Percentiles rank a stretch among this genome's conserved stretches.
phyloP scores from a whole-genome alignment of 257 asterid genomes.

The Solanum rostratum region DNA sequence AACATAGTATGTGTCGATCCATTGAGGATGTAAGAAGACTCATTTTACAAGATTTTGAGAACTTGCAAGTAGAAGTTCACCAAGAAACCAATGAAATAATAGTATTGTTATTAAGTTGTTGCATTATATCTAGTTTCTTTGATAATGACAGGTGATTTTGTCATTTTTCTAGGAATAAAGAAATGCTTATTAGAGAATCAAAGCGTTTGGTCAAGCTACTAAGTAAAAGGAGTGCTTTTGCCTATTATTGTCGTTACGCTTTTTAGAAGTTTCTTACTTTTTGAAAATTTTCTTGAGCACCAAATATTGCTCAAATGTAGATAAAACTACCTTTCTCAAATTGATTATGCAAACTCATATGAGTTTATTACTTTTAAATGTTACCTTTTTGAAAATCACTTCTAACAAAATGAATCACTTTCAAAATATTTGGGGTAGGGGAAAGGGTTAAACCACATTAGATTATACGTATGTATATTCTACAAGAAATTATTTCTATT shows the following conservation, averaged over 20 bases:
- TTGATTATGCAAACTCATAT: no score
- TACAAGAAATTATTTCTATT: rapidly evolving
- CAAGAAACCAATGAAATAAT: not conserved
- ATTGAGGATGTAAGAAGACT: not conserved
- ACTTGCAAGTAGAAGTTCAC: not conserved
- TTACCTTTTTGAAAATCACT: not conserved
- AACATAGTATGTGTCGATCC: not conserved
- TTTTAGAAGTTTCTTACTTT: not conserved
- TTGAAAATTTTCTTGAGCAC: not conserved
- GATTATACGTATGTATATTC: not conserved
- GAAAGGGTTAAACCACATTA: not conserved
- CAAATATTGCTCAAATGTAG: no score
- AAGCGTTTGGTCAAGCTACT: not conserved
- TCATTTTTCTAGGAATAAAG: no score
- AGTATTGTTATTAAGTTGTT: not conserved
- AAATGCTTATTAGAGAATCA: no score
- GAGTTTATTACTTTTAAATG: no score
- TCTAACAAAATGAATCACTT: not conserved
- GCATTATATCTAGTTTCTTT: not conserved
- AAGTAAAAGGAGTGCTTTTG: no score
- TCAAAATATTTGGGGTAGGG: not conserved
- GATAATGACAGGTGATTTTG: not conserved
- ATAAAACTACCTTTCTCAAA: no score
- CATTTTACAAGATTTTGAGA: not conserved
- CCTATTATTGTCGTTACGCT: not conserved